Evolutionary conservation across 306 rosid genomes (phyloP).

Genomic region (Nissolia schottii): DNA sequence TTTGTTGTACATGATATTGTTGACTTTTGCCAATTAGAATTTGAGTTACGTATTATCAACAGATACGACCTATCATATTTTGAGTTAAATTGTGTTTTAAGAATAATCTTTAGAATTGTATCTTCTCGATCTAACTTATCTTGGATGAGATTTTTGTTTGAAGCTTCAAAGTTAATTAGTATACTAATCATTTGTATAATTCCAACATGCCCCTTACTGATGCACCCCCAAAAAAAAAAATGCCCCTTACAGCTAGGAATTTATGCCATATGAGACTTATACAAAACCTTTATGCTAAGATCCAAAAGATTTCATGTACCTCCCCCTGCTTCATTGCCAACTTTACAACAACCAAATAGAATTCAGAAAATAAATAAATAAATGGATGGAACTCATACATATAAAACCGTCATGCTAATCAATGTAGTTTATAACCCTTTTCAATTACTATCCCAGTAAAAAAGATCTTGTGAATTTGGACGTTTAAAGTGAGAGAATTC

Average conservation of each 20-base stretch:
- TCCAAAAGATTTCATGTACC: not conserved
- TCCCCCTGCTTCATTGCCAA: not conserved
- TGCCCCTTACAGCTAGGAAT: not conserved
- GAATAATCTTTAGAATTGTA: not conserved
- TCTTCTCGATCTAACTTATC: not conserved
- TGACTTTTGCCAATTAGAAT: slow-evolving; percentile 1
- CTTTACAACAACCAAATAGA: not conserved
- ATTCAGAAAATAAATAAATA: not conserved
- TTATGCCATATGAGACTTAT: not conserved
- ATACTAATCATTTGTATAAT: not conserved
- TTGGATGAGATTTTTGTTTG: not conserved
- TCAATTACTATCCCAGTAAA: slow-evolving; percentile 5
- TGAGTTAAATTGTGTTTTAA: not conserved
- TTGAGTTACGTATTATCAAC: not conserved
- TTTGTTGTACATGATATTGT: slow-evolving; percentile 2
- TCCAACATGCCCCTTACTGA: not conserved
- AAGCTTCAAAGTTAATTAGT: not conserved
- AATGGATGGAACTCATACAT: slow-evolving; percentile 1
- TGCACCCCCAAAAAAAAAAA: no score
- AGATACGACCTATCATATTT: not conserved
- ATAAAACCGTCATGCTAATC: slow-evolving; percentile 19
- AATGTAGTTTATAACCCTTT: slow-evolving; percentile 2
- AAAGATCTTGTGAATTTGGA: no score
- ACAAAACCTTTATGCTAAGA: not conserved
- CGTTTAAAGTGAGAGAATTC: no score